Evolutionary conservation across 2,329 filamentous ascomycete genomes (phyloP).

Genomic region (Colletotrichum sp.): DNA sequence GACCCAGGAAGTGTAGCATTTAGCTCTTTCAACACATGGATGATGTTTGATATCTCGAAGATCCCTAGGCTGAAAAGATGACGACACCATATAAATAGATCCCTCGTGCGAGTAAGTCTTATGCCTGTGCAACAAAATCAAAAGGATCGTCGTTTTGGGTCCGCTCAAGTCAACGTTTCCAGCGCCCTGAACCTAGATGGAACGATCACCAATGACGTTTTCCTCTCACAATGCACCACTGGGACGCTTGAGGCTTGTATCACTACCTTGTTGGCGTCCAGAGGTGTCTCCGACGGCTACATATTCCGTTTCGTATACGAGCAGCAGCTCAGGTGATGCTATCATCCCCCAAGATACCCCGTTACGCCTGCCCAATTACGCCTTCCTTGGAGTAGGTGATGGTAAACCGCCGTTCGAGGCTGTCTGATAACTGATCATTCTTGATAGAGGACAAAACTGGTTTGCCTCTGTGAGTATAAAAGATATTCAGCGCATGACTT

Average conservation of each 20-base stretch:
- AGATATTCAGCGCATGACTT: background rate
- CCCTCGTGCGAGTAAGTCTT: background rate
- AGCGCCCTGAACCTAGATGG: background rate
- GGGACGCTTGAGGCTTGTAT: rapidly evolving
- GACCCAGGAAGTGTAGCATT: rapidly evolving
- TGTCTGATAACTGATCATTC: too few species aligned
- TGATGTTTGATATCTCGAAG: rapidly evolving
- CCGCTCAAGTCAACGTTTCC: background rate
- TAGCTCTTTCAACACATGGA: background rate
- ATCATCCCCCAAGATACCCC: rapidly evolving
- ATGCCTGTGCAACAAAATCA: background rate
- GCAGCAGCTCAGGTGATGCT: rapidly evolving
- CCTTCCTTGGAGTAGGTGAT: too few species aligned
- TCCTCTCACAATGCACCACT: background rate
- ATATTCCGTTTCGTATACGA: rapidly evolving
- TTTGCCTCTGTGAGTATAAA: background rate
- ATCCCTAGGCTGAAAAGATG: rapidly evolving
- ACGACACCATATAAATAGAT: rapidly evolving
- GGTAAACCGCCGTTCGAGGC: too few species aligned
- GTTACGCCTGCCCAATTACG: too few species aligned
- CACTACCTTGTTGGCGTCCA: rapidly evolving
- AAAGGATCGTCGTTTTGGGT: rapidly evolving
- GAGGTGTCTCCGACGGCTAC: rapidly evolving
- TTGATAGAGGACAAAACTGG: too few species aligned
- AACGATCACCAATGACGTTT: background rate